Base-by-base conservation (phyloP, 2,329 filamentous ascomycete genomes). In the Colletotrichum limetticola region DNA sequence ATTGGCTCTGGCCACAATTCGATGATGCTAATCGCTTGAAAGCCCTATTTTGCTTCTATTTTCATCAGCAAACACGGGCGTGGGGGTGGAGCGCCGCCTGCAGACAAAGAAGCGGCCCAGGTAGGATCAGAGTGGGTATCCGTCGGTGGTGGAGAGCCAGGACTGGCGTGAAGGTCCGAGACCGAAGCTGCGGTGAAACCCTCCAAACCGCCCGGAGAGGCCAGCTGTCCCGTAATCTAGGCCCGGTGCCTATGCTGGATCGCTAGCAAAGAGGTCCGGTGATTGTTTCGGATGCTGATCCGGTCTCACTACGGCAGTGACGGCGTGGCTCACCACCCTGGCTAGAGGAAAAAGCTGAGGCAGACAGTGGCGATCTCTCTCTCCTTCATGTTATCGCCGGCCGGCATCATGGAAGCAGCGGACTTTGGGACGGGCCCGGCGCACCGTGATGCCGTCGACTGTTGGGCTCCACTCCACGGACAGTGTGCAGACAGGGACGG, bases 371-470 rank as follows among this genome's bases (percentile, higher is more conserved):
- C 66, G 42, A 69, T 72, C 42, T 37, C n/a, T 37, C n/a, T 59
- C 16, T 59, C 42, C 19, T 24, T 30, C 28, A 37, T 22, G 53
- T 32, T 68, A 53, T 59, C 59, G 55, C 66, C 70, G 70, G 66
- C 59, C 66, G 59, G 66, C 55, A 70, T 72, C 66, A 65, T 58
- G 59, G 66, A 42, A 30, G 14, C 19, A 55, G 66, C 70, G 70
- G 70, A 61, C 59, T 70, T 58, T 37, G 16, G 30, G 49, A 65
- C 52, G 62, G 22, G 30, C 58, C 70, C 70, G 70, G 55, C 46
- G 60, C 66, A 30, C 70, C 60, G 59, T 8, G 22, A 12, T 35
- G 42, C 26, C 35, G 14, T 32, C 42, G 28, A 22, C 24, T 14
- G 26, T 14, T 35, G 8, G n/a, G 60, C 60, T 56, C 70, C 66